Evolutionary conservation across 768 basidiomycete species (phyloP).

Genomic region (Porphyrellus cyaneotinctus): DNA sequence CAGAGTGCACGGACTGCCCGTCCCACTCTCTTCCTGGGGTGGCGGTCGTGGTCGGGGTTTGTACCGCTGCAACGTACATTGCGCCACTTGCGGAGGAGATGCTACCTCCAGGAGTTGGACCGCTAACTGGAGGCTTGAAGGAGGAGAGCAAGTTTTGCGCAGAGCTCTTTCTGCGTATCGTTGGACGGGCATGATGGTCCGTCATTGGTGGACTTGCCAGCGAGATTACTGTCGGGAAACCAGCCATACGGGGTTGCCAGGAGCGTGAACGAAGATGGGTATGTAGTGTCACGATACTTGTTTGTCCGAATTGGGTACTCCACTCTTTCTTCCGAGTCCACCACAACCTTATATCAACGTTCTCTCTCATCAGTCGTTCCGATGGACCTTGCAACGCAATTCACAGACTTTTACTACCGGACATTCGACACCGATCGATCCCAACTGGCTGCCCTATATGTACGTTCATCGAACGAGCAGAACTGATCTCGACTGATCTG

Average conservation of each 20-base stretch:
- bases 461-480: constrained; percentile 38
- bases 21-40: constrained; percentile 62
- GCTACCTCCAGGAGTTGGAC: constrained; percentile 29
- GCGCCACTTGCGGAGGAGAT: constrained; percentile 35
- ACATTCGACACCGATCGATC: constrained; percentile 67
- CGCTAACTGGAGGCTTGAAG: constrained; percentile 46
- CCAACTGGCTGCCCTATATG: constrained; percentile 66
- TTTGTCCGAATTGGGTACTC: constrained; percentile 17
- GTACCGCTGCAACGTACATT: constrained; percentile 35
- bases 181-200: constrained; percentile 40
- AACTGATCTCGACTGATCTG: constrained; percentile 29
- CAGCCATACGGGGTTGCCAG: constrained; percentile 10
- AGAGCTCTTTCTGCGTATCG: constrained; percentile 81
- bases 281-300: too few species aligned
- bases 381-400: constrained; percentile 83
- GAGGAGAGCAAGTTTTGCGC: constrained; percentile 78
- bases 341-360: constrained; percentile 2
- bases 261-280: not conserved
- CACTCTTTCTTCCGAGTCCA: constrained; percentile 3
- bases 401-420: constrained; percentile 77
- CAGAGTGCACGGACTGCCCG: constrained; percentile 59
- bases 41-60: constrained; percentile 37
- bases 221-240: constrained; percentile 17
- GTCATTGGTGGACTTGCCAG: constrained; percentile 29
- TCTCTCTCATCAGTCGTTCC: constrained; percentile 35